Conservation (phyloP, 1,284 basidiomycete genomes). For the Heterobasidion annosum region DNA sequence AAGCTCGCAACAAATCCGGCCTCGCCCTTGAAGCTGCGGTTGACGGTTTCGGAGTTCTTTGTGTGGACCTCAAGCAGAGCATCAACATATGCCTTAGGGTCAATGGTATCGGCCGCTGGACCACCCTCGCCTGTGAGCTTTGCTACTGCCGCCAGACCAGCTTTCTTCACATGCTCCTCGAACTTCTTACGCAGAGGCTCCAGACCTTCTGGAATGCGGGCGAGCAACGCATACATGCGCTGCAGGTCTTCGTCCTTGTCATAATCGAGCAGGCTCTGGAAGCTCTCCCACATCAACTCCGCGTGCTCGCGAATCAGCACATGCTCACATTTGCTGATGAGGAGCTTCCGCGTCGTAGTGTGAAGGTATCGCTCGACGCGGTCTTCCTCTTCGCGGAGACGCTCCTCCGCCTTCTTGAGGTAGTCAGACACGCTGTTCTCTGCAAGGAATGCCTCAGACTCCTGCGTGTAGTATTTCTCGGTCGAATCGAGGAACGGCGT, state of each 20-base stretch:
- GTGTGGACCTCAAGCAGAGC: slow-evolving; percentile 86
- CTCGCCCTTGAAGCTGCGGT: slow-evolving; percentile 88
- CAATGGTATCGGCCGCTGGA: slow-evolving; percentile 54
- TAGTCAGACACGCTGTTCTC: slow-evolving; percentile 94
- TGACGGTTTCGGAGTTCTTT: slow-evolving; percentile 89
- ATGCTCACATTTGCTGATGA: slow-evolving; percentile 88
- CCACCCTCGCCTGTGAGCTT: slow-evolving; percentile 71
- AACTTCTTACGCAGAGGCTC: slow-evolving; percentile 91
- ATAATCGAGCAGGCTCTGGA: slow-evolving; percentile 86
- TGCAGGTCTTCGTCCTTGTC: slow-evolving; percentile 92
- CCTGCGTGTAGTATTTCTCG: slow-evolving; percentile 85
- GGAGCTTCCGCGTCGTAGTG: slow-evolving; percentile 76
- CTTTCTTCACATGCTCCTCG: slow-evolving; percentile 90
- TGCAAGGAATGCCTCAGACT: slow-evolving; percentile 86
- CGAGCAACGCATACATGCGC: slow-evolving; percentile 90
- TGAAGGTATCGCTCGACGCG: slow-evolving; percentile 94
- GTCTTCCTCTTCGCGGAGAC: slow-evolving; percentile 91
- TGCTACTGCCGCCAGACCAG: slow-evolving; percentile 78
- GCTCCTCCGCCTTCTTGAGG: slow-evolving; percentile 91
- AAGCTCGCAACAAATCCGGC: slow-evolving; percentile 93
- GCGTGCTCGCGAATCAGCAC: slow-evolving; percentile 89
- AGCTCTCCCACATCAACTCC: slow-evolving; percentile 89
- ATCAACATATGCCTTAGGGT: slow-evolving; percentile 92
- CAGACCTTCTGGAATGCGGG: slow-evolving; percentile 84
- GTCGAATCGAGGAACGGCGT: slow-evolving; percentile 83